Conservation (phyloP, 345 rosid genomes). For the Viola odorata region DNA sequence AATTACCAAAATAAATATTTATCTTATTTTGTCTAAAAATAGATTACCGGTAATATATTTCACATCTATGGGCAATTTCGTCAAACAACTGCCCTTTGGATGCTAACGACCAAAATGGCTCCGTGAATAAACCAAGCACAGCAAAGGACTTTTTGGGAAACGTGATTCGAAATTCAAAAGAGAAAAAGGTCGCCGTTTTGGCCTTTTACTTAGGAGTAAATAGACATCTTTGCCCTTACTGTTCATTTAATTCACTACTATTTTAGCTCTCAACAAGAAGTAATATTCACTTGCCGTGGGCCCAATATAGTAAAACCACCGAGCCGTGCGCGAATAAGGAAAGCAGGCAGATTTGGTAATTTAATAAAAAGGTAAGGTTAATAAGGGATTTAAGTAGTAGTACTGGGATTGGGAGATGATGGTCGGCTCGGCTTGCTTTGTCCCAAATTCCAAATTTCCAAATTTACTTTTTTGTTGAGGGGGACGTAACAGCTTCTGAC, state of each 20-base stretch:
- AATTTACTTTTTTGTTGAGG: neutral
- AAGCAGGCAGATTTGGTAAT: neutral
- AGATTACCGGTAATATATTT: no score
- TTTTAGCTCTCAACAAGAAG: no score
- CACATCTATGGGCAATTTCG: no score
- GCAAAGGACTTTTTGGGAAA: neutral
- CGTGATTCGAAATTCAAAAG: constrained; percentile 8
- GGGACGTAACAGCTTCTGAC: neutral
- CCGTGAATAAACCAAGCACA: no score
- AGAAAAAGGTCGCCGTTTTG: neutral
- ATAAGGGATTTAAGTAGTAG: neutral
- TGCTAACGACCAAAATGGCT: no score
- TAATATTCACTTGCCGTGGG: no score
- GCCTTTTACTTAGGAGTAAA: no score
- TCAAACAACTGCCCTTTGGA: no score
- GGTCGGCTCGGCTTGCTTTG: neutral
- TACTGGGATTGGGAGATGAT: neutral
- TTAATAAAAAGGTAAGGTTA: neutral
- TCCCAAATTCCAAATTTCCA: neutral
- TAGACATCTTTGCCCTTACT: no score
- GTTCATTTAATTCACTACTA: no score
- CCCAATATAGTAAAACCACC: neutral
- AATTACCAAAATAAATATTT: no score
- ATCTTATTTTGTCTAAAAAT: no score
- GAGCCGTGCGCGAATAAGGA: neutral